Conservation (phyloP, 352 stramenopile genomes). For the Pythium pyrilobum region DNA sequence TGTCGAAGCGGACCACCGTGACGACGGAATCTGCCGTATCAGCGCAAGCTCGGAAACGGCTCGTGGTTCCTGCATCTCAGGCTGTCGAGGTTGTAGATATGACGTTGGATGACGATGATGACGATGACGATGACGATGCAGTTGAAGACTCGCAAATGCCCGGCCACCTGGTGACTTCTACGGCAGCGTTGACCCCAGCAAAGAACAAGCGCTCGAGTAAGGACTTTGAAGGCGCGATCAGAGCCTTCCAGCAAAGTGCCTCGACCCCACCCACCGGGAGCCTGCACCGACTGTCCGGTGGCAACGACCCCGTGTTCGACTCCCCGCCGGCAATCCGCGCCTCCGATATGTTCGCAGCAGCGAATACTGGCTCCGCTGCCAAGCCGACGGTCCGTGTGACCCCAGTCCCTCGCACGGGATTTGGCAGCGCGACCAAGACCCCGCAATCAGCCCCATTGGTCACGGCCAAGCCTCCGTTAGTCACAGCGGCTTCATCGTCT, state of each 20-base stretch:
- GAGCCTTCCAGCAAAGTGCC: conserved; percentile 28
- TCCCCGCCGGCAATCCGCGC: conserved; percentile 2
- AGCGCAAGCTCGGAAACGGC: neutral
- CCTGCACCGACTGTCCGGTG: conserved; percentile 15
- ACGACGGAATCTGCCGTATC: neutral
- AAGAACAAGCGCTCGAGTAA: conserved; percentile 36
- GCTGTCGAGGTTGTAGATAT: conserved; percentile 13
- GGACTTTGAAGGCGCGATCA: conserved; percentile 47
- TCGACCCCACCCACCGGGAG: neutral
- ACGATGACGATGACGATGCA: conserved; percentile 13
- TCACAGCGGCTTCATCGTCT: neutral
- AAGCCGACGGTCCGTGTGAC: too few species aligned
- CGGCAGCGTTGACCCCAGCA: neutral
- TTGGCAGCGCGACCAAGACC: neutral
- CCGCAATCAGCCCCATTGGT: neutral
- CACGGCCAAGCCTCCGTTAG: neutral
- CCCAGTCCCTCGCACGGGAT: too few species aligned
- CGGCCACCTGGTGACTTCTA: neutral
- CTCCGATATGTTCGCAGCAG: neutral
- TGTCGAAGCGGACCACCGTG: neutral
- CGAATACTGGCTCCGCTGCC: neutral
- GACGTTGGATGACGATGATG: conserved; percentile 12
- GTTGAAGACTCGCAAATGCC: conserved; percentile 25
- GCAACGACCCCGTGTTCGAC: conserved; percentile 5
- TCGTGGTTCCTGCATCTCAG: conserved; percentile 13